A percentile compares a stretch with the other conserved stretches of the same genome.
phyloP scores from a whole-genome alignment of 495 filamentous ascomycete species.

The Annulohypoxylon moriforme region DNA sequence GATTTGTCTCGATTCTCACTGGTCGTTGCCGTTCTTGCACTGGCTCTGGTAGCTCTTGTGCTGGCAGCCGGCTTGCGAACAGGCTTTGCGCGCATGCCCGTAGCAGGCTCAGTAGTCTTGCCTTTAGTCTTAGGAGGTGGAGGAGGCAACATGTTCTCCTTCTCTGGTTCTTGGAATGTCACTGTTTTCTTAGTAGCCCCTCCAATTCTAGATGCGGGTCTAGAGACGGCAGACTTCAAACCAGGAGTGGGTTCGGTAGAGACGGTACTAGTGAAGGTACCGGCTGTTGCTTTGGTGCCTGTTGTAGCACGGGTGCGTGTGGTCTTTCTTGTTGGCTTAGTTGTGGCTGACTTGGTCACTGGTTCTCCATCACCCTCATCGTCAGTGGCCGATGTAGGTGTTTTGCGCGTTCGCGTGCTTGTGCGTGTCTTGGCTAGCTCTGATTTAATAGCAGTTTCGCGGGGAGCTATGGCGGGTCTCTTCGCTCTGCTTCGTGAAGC shows the following conservation, averaged over 20 bases:
- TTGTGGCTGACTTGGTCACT: neutral
- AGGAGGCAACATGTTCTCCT: conserved; percentile 62
- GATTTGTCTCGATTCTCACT: conserved; percentile 46
- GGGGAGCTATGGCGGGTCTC: conserved; percentile 31
- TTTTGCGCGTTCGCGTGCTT: conserved; percentile 52
- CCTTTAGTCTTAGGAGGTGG: conserved; percentile 37
- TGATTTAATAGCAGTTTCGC: conserved; percentile 24
- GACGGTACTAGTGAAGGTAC: conserved; percentile 43
- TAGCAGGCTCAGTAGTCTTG: conserved; percentile 49
- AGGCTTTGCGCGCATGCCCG: conserved; percentile 58
- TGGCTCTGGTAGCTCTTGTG: conserved; percentile 46
- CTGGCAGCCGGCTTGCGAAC: conserved; percentile 49
- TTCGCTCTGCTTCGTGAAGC: conserved; percentile 44
- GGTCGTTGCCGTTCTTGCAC: conserved; percentile 26
- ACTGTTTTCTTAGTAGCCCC: conserved; percentile 62
- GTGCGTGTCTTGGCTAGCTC: conserved; percentile 49
- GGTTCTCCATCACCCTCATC: conserved; percentile 35
- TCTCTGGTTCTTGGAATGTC: conserved; percentile 67
- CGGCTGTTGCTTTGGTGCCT: conserved; percentile 43
- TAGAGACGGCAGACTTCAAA: conserved; percentile 51
- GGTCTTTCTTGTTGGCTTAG: conserved; percentile 51
- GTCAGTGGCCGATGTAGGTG: conserved; percentile 21
- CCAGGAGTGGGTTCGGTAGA: conserved; percentile 53
- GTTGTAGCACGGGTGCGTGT: conserved; percentile 53
- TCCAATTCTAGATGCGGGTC: conserved; percentile 33